Conservation (phyloP, 805 yeast genomes). For the Brettanomyces bruxellensis region DNA sequence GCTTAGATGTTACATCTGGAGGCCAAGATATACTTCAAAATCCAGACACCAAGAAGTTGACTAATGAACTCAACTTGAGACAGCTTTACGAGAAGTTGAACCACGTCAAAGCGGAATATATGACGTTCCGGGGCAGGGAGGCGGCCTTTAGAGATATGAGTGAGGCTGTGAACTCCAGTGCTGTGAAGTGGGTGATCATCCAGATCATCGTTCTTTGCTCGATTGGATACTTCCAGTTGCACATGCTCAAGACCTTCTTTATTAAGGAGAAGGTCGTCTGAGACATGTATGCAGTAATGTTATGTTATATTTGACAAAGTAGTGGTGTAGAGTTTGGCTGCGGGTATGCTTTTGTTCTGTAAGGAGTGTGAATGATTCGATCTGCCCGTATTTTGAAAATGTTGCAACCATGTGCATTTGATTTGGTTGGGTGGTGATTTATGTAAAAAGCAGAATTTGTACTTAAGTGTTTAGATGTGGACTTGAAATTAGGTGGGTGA, state of each 20-base stretch:
- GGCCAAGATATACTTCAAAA: constrained; percentile 47
- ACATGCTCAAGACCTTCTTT: constrained; percentile 71
- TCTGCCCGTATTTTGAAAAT: no score
- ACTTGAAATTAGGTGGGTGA: no score
- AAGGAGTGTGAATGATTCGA: no score
- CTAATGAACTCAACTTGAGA: neutral
- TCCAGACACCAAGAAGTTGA: neutral
- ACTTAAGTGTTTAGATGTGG: no score
- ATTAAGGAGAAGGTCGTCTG: constrained; percentile 79
- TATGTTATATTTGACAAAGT: no score
- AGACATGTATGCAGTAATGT: constrained; percentile 2
- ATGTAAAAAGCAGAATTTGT: no score
- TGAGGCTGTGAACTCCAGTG: constrained; percentile 66
- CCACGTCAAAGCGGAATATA: constrained; percentile 58
- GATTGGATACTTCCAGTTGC: constrained; percentile 70
- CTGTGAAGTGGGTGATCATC: constrained; percentile 62
- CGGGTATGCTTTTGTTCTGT: no score
- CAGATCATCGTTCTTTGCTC: constrained; percentile 60
- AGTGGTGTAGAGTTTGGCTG: no score
- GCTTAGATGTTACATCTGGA: constrained; percentile 62
- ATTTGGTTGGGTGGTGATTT: no score
- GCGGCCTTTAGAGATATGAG: constrained; percentile 67
- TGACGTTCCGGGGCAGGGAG: constrained; percentile 57
- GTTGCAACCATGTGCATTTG: no score
- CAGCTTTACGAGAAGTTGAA: constrained; percentile 38